Base-by-base conservation (phyloP, 2,329 filamentous ascomycete genomes). In the Penicillium digitatum region DNA sequence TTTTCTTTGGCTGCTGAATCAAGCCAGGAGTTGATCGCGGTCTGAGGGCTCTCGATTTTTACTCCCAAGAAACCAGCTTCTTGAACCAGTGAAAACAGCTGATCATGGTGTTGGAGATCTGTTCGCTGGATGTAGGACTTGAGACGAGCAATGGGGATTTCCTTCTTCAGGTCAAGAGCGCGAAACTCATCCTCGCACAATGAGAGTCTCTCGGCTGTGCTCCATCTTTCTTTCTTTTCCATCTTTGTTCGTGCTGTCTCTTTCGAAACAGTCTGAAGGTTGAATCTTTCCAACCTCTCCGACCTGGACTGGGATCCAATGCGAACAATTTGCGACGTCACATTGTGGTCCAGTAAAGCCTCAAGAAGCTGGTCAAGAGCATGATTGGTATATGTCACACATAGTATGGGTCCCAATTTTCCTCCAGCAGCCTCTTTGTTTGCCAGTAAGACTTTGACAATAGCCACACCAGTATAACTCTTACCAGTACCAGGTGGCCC, bases 241-340 rank as follows among this genome's bases (percentile, higher is more conserved):
- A 72, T 26, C 0, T 62, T 60, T 0, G 54, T 57, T 26, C 70
- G 76, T 56, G 80, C 76, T 0, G 67, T 55, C n/a, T 67, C 75
- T 26, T 53, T 47, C 8, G 52, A 48, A 22, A 69, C 52, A 0
- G 60, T 55, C 0, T 76, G 71, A 6, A 88, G 74, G 52, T 82
- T 86, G n/a, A 80, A 65, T 0, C 65, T 63, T 9, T 79, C 63
- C 0, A 89, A 69, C 1, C 70, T 61, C 29, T 81, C 77, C 0
- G 82, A 84, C 55, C 84, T 82, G 1, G 79, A 84, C 16, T 78
- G 77, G 0, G 77, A 78, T 0, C 87, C 86, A 5, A 89, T 81
- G 0, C 86, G 82, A 26, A 88, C 78, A 26, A 89, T 76, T 6
- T 81, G 62, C 11, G 58, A 49, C 12, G 62, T 61, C 45, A 70